phyloP scores from a whole-genome alignment of 1,139 yeast genomes.

The Suhomyces ambrosiae region DNA sequence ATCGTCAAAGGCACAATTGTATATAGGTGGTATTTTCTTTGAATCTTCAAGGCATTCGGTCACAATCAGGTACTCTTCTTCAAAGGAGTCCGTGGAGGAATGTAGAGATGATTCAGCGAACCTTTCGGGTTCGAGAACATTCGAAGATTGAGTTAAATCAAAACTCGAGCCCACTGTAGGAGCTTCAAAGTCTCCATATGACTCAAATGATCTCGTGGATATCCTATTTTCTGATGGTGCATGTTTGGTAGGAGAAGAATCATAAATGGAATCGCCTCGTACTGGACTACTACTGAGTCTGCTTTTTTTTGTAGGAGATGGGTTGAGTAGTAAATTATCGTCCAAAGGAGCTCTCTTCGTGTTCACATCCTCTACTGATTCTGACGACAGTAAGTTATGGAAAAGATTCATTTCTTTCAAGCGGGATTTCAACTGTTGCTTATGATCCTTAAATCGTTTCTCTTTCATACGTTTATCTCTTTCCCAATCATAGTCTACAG shows the following conservation, averaged over 20 bases:
- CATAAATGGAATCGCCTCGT: constrained; percentile 7
- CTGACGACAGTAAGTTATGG: constrained; percentile 11
- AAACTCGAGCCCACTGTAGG: constrained; percentile 7
- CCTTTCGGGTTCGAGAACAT: constrained; percentile 1
- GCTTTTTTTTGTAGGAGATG: constrained; percentile 33
- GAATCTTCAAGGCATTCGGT: constrained; percentile 14
- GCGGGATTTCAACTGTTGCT: constrained; percentile 23
- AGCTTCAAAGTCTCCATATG: background rate
- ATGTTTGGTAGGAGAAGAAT: constrained; percentile 18
- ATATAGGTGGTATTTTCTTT: constrained; percentile 16
- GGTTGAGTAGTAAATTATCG: constrained; percentile 32
- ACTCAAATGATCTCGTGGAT: constrained; percentile 3
- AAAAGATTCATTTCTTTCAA: constrained; percentile 23
- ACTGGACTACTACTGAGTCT: constrained; percentile 8
- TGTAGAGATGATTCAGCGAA: background rate
- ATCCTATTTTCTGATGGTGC: background rate
- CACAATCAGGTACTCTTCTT: constrained; percentile 23
- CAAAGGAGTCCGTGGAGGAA: background rate
- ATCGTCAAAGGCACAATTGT: constrained; percentile 32
- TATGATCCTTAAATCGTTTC: constrained; percentile 23
- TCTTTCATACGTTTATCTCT: constrained; percentile 19
- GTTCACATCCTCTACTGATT: background rate
- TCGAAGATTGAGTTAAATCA: constrained; percentile 6
- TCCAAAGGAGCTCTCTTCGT: constrained; percentile 11
- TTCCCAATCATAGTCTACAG: constrained; percentile 14